A percentile compares a stretch with the other conserved stretches of the same genome.
Conservation (phyloP, 805 yeast genomes). For the Hemisphaericaspora nanyangensis region DNA sequence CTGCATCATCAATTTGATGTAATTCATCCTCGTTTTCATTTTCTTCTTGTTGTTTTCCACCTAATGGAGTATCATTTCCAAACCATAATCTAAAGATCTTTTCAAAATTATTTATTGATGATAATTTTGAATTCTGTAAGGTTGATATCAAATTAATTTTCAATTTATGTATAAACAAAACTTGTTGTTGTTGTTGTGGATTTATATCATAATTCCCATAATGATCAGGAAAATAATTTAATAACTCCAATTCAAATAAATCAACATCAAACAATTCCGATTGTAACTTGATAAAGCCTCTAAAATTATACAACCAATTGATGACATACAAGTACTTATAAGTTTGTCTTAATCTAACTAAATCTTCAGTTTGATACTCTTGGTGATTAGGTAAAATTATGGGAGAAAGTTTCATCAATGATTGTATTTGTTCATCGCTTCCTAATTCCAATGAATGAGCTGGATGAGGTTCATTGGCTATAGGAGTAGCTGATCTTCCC, state of each 20-base stretch:
- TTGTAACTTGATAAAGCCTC: conserved; percentile 47
- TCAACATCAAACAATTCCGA: conserved; percentile 56
- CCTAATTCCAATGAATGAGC: conserved; percentile 10
- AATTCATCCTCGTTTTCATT: conserved; percentile 10
- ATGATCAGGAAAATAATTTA: conserved; percentile 18
- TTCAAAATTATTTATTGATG: conserved; percentile 28
- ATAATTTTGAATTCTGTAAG: conserved; percentile 34
- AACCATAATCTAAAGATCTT: conserved; percentile 30
- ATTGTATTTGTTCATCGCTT: conserved; percentile 14
- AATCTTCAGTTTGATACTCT: conserved; percentile 6
- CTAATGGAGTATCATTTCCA: conserved; percentile 30
- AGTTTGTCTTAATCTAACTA: conserved; percentile 14
- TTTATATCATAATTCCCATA: background rate
- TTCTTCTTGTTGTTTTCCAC: conserved; percentile 22
- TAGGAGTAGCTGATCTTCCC: conserved; percentile 3
- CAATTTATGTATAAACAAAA: conserved; percentile 36
- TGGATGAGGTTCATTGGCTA: conserved; percentile 5
- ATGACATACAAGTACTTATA: conserved; percentile 28
- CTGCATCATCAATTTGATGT: too few species aligned
- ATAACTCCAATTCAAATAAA: conserved; percentile 58
- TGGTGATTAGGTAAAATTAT: conserved; percentile 16
- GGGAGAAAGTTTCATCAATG: conserved; percentile 18
- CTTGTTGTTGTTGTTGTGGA: conserved; percentile 2
- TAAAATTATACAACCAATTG: conserved; percentile 55
- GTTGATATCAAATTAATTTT: conserved; percentile 39